Evolutionary conservation across 2,329 filamentous ascomycete genomes (phyloP).

Genomic region (Aureobasidium zeae): DNA sequence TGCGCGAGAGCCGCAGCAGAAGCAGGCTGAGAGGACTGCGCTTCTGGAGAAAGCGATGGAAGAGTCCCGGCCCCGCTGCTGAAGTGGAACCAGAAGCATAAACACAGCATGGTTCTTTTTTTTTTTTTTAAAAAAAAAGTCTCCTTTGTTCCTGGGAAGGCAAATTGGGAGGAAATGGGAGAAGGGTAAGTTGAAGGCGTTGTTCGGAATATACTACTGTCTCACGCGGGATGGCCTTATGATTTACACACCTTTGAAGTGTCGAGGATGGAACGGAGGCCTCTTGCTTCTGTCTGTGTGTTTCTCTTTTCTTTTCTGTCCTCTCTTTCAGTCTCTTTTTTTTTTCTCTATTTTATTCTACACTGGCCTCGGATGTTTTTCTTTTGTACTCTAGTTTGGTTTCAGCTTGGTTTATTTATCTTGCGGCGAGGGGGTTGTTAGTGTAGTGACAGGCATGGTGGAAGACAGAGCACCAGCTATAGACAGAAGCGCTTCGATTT

Average conservation of each 20-base stretch:
- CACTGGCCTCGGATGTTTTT: too few species aligned
- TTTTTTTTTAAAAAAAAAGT: too few species aligned
- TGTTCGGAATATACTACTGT: conserved; percentile 13
- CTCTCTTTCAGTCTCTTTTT: conserved; percentile 4
- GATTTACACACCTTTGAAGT: conserved; percentile 11
- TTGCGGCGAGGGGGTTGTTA: too few species aligned
- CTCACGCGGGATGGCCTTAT: conserved; percentile 15
- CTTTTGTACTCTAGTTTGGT: too few species aligned
- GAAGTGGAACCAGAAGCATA: conserved; percentile 7
- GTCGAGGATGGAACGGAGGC: too few species aligned
- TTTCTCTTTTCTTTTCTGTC: not conserved
- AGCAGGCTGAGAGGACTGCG: conserved; percentile 29
- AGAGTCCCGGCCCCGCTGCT: conserved; percentile 5
- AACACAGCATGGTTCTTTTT: not conserved
- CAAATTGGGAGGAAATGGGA: not conserved
- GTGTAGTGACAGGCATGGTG: too few species aligned
- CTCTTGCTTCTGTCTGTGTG: not conserved
- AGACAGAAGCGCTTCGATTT: too few species aligned
- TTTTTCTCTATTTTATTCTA: too few species aligned
- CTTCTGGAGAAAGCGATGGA: conserved; percentile 28
- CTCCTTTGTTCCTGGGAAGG: conserved; percentile 8
- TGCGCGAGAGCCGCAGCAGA: conserved; percentile 26
- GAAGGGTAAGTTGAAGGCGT: conserved; percentile 2
- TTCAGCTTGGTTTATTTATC: too few species aligned
- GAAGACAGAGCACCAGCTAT: too few species aligned